Evolutionary conservation across 306 rosid genomes (phyloP), one percentile per base, ranked within the genome.

Genomic region (Astragalus glycyphyllos): DNA sequence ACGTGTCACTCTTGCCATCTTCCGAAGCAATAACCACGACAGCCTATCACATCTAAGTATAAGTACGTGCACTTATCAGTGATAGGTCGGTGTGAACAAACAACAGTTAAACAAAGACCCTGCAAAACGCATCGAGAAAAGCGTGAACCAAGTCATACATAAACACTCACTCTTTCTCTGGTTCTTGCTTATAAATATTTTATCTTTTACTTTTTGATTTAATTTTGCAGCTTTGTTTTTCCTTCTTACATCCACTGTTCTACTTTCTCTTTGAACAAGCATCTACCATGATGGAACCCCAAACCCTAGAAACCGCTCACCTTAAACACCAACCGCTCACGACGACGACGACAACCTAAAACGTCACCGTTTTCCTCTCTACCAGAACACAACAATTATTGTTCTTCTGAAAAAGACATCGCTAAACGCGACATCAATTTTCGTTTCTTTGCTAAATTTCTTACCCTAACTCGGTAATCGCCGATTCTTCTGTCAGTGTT

Each of bases 81-180:
- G 87, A 81, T 78, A 55, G 68, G 81, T 63, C 77, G 34, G 83
- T 81, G 72, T 53, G 51, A 72, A 59, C 14, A 37, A 50, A 59
- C 15, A 51, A 37, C 73, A 3, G 75, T 51, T 41, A 34, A 37
- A 51, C 75, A 65, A 55, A 75, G 26, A 77, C 68, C 76, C 73
- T 74, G 72, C 67, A 76, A 73, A 82, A 75, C 58, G 89, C 89
- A 83, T 90, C 86, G 82, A 81, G 85, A 85, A 81, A 73, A 72
- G 88, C 83, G 81, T 85, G 83, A 79, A 69, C 70, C 70, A 65
- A 65, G 47, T 66, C 34, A 66, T 50, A 47, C 70, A 65, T 32
- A 4, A 47, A 82, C 61, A 20, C 2, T 68, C 9, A 12, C 14
- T 35, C 50, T 67, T 11, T 35, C 50, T 67, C 16, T 26, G 5